A percentile compares a stretch with the other conserved stretches of the same genome.
Conservation (phyloP, 2,329 filamentous ascomycete species). For the Fusarium nurragi region DNA sequence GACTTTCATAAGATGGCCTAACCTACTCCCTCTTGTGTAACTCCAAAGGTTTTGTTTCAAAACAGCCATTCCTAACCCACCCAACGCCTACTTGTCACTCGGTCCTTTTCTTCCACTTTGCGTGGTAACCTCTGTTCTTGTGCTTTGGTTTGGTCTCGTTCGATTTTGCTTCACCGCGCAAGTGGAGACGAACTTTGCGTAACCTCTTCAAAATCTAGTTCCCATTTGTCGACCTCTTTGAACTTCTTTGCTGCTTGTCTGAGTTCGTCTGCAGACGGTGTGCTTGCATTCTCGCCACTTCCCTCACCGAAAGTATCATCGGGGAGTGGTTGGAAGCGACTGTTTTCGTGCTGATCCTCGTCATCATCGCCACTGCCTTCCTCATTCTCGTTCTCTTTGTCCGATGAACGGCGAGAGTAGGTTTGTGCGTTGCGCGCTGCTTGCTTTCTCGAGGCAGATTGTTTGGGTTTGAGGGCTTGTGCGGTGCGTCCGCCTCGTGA, state of each 20-base stretch:
- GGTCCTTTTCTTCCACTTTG: neutral
- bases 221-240: slow-evolving; percentile 74
- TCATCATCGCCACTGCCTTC: slow-evolving; percentile 43
- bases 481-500: slow-evolving; percentile 42
- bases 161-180: slow-evolving; percentile 53
- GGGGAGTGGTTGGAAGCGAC: slow-evolving; percentile 54
- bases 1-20: slow-evolving; percentile 21
- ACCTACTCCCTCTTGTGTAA: slow-evolving; percentile 22
- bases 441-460: slow-evolving; percentile 35
- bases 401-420: slow-evolving; percentile 62
- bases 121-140: neutral
- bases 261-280: slow-evolving; percentile 62
- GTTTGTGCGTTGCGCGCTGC: slow-evolving; percentile 53
- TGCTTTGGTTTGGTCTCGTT: neutral
- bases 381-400: slow-evolving; percentile 64
- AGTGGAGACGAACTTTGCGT: slow-evolving; percentile 64
- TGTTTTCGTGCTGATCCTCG: slow-evolving; percentile 50
- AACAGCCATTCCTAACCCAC: slow-evolving; percentile 4
- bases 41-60: slow-evolving; percentile 24
- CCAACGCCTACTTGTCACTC: slow-evolving; percentile 23
- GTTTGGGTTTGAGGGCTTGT: slow-evolving; percentile 41
- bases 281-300: slow-evolving; percentile 48
- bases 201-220: slow-evolving; percentile 73
- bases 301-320: slow-evolving; percentile 56
- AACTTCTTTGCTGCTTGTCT: slow-evolving; percentile 70